Evolutionary conservation across 1,139 yeast species (phyloP).

Genomic region (Scheffersomyces cryptocercus): DNA sequence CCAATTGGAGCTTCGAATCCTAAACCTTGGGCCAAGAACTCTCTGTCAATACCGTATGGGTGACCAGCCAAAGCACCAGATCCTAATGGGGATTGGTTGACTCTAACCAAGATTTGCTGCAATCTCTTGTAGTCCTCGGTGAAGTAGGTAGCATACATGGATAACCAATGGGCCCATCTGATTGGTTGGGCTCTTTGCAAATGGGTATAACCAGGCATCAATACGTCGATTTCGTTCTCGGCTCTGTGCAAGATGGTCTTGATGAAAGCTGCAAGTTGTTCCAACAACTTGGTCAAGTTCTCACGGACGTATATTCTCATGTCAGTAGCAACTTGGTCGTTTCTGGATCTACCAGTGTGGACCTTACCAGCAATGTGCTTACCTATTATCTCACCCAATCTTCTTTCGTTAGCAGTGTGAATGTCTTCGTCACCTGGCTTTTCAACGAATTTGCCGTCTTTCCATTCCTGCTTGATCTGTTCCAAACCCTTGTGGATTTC

Average conservation of each 20-base stretch:
- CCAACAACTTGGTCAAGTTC: constrained; percentile 60
- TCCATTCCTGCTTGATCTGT: constrained; percentile 79
- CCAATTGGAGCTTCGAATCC: constrained; percentile 88
- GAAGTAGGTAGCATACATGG: constrained; percentile 92
- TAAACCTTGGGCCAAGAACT: constrained; percentile 73
- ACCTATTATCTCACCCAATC: constrained; percentile 95
- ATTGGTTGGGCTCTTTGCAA: constrained; percentile 98
- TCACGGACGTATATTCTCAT: constrained; percentile 94
- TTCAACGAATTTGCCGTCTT: constrained; percentile 66
- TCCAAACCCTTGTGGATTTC: constrained; percentile 84
- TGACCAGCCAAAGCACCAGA: constrained; percentile 99
- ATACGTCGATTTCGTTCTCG: constrained; percentile 77
- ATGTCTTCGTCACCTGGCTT: constrained; percentile 96
- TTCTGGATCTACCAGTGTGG: constrained; percentile 97
- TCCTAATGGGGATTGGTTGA: constrained; percentile 89
- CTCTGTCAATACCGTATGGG: constrained; percentile 97
- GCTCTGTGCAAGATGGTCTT: constrained; percentile 73
- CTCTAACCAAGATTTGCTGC: constrained; percentile 74
- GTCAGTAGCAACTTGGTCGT: constrained; percentile 98
- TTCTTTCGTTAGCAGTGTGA: constrained; percentile 97
- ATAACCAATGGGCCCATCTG: constrained; percentile 98
- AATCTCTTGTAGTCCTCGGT: constrained; percentile 87
- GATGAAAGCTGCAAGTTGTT: constrained; percentile 61
- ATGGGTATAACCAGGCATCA: constrained; percentile 99
- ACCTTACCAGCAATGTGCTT: constrained; percentile 93